A percentile compares a stretch with the other conserved stretches of the same genome.
phyloP scores from a whole-genome alignment of 1,139 yeast species.

The Debaryomyces sp. region DNA sequence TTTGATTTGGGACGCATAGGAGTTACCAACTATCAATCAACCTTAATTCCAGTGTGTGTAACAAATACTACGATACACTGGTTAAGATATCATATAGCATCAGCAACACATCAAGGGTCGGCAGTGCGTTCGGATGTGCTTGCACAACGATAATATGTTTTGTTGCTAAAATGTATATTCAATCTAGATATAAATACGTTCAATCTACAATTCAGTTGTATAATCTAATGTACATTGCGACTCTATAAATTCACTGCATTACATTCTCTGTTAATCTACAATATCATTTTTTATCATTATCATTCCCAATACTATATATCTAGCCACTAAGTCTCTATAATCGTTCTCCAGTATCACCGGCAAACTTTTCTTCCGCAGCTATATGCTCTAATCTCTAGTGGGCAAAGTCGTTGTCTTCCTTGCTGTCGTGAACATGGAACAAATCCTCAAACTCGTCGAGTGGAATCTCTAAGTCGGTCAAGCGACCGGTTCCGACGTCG shows the following conservation, averaged over 20 bases:
- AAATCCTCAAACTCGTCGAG: conserved; percentile 54
- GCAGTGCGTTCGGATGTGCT: background rate
- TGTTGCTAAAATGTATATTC: background rate
- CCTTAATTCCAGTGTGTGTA: no score
- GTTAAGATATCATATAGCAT: no score
- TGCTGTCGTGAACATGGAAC: conserved; percentile 49
- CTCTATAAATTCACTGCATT: background rate
- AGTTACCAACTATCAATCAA: no score
- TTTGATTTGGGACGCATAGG: background rate
- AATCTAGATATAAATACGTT: background rate
- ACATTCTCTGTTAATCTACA: background rate
- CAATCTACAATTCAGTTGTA: background rate
- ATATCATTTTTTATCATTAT: background rate
- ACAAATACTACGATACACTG: no score
- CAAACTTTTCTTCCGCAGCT: background rate
- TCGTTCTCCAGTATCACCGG: background rate
- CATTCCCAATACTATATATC: background rate
- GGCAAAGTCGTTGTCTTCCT: conserved; percentile 26
- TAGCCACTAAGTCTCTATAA: conserved; percentile 1
- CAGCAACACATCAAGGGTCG: background rate
- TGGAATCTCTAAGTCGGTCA: conserved; percentile 58
- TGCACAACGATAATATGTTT: background rate
- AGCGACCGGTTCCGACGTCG: conserved; percentile 78
- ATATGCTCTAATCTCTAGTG: background rate
- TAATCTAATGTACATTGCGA: background rate